Evolutionary conservation across 164 flowering plant species (phyloP), one percentile per base, ranked within the genome.

Genomic region (Vitis amurensis): DNA sequence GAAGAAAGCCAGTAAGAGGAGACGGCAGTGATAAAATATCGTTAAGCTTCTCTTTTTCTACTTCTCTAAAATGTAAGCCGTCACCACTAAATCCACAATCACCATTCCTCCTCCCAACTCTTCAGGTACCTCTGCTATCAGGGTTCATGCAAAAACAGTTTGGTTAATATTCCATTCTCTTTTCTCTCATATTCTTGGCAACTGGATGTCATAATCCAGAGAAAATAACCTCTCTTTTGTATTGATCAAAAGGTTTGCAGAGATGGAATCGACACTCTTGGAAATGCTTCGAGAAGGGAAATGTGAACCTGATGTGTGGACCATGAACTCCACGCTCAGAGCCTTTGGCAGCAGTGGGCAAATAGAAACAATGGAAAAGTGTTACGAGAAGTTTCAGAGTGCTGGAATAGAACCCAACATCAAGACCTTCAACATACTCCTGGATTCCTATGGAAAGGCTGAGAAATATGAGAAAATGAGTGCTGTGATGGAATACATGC

Each of bases 401-500:
- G 86, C 97, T 14, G 98, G 99, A 50, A 88, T 96, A 55, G 78
- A 79, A 64, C 97, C 98, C 12, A 85, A 78, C 82, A 88, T 93
- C 70, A 89, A 83, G 81, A 96, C 98, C 58, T 93, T 93, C 83
- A 96, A 96, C 80, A 87, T 96, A 69, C 92, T 96, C 55, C 80
- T 96, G 11, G 93, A 93, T 81, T 91, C 98, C 9, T 93, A 96
- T 58, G 97, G 89, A n/a, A 96, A 91, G 80, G 77, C 88, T 14
- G 84, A 77, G 2, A 73, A 76, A 48, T 91, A 88, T 49, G 82
- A 89, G 72, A 93, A 93, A 75, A 93, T 93, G 99, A 79, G 99
- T 71, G 81, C 97, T 15, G 97, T 93, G 16, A 91, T 91, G 97
- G 91, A 91, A 74, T 93, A 85, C 86, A 96, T 93, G 98, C 96